These are phyloP conservation scores for Blastomyces emzantsi DNA, from an alignment of 2,329 filamentous ascomycete genomes.

Conservation along the genomic window DNA sequence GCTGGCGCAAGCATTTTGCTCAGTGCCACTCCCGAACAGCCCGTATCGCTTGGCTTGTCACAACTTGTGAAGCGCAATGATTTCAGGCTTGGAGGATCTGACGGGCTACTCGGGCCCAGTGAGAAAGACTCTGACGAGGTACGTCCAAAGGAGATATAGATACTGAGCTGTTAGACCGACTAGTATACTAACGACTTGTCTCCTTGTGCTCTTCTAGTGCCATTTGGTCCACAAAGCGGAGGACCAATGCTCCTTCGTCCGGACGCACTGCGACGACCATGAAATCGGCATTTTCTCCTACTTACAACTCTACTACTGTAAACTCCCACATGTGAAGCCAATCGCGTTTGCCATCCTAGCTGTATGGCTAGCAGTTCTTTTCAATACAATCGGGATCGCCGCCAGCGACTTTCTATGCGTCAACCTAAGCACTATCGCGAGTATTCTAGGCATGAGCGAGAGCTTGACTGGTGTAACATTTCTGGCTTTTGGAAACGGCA, in stretches of 20 bases:
- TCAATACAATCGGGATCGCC: conserved; percentile 94
- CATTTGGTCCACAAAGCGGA: conserved; percentile 64
- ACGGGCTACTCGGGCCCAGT: not conserved
- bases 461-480: conserved; percentile 95
- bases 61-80: conserved; percentile 23
- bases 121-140: conserved; percentile 12
- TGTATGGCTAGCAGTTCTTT: conserved; percentile 78
- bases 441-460: conserved; percentile 84
- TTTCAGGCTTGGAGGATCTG: not conserved
- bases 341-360: conserved; percentile 71
- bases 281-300: conserved; percentile 87
- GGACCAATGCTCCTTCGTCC: conserved; percentile 83
- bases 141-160: not conserved
- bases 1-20: conserved; percentile 25
- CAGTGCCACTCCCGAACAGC: not conserved
- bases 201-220: conserved; percentile 46
- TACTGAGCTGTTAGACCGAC: not conserved
- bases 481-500: conserved; percentile 93
- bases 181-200: not conserved
- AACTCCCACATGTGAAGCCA: conserved; percentile 56
- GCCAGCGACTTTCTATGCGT: conserved; percentile 98
- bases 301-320: conserved; percentile 84
- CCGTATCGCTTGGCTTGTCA: conserved; percentile 5
- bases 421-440: conserved; percentile 88
- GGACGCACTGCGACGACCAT: conserved; percentile 72